Percentiles rank a stretch among this genome's conserved stretches.
These are phyloP conservation scores for Eucalyptus leucophloia DNA, from an alignment of 345 rosid genomes.

Conservation along the genomic window DNA sequence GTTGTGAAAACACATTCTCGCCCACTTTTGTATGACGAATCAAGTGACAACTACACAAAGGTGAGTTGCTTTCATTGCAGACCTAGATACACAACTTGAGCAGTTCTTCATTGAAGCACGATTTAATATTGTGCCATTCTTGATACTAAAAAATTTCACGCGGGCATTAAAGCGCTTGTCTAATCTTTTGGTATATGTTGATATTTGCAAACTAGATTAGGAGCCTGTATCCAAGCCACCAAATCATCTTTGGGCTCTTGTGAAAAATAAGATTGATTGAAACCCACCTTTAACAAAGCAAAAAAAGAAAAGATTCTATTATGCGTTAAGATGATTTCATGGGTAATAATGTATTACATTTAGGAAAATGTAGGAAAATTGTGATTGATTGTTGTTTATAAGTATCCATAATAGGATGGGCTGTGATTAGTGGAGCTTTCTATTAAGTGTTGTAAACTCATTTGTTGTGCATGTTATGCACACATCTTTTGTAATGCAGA, in stretches of 20 bases:
- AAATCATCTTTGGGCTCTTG: not conserved
- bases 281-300: not conserved
- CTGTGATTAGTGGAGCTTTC: not conserved
- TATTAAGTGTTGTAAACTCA: not conserved
- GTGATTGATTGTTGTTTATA: too few species aligned
- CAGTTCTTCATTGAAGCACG: not conserved
- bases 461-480: accelerated
- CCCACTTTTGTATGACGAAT: conserved; percentile 61
- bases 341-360: not conserved
- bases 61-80: not conserved
- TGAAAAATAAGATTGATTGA: not conserved
- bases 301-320: not conserved
- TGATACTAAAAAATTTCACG: not conserved
- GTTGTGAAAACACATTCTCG: conserved; percentile 69
- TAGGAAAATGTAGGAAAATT: not conserved
- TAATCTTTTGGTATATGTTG: conserved; percentile 16
- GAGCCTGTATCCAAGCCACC: not conserved
- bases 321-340: not conserved
- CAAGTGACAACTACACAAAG: conserved; percentile 63
- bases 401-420: not conserved
- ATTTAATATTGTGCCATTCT: not conserved
- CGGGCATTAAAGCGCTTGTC: conserved; percentile 62
- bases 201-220: not conserved
- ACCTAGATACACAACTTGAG: not conserved
- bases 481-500: not conserved